These are phyloP conservation scores for Podospora appendiculata DNA, from an alignment of 495 filamentous ascomycete genomes.

Conservation along the genomic window DNA sequence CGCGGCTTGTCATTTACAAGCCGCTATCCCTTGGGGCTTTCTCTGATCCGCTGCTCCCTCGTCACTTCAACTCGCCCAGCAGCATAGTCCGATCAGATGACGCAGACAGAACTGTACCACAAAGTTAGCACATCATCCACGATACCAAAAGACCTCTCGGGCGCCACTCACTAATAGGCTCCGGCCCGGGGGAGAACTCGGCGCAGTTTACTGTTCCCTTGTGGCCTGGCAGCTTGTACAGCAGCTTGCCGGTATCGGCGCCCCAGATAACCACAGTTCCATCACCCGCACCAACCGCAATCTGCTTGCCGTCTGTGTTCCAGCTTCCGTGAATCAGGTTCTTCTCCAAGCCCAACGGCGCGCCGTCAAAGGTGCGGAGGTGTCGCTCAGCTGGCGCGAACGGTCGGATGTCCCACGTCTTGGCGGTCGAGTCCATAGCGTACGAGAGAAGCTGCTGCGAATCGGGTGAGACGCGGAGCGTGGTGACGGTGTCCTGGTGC, in stretches of 20 bases:
- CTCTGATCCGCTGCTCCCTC: background rate
- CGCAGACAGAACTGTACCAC: slow-evolving; percentile 65
- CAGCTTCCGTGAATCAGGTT: slow-evolving; percentile 89
- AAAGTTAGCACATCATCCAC: slow-evolving; percentile 21
- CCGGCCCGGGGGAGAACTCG: slow-evolving; percentile 72
- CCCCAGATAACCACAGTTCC: slow-evolving; percentile 90
- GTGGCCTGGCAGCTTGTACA: slow-evolving; percentile 93
- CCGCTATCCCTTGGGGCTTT: too few relatives aligned
- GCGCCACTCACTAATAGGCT: slow-evolving; percentile 74
- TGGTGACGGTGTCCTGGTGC: slow-evolving; percentile 88
- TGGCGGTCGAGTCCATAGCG: slow-evolving; percentile 84
- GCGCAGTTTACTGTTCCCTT: slow-evolving; percentile 95
- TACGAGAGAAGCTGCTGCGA: slow-evolving; percentile 86
- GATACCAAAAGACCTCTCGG: background rate
- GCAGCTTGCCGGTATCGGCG: slow-evolving; percentile 66
- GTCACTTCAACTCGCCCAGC: slow-evolving; percentile 62
- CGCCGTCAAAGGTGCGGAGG: slow-evolving; percentile 80
- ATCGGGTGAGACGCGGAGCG: slow-evolving; percentile 82
- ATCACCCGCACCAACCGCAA: slow-evolving; percentile 86
- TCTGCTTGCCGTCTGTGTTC: slow-evolving; percentile 77
- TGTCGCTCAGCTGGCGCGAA: slow-evolving; percentile 85
- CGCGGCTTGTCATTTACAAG: background rate
- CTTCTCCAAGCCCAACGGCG: slow-evolving; percentile 79
- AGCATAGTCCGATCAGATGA: slow-evolving; percentile 77
- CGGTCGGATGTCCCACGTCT: slow-evolving; percentile 93